These are phyloP conservation scores for Neonectria neomacrospora DNA, from an alignment of 2,329 filamentous ascomycete genomes.

Conservation along the genomic window DNA sequence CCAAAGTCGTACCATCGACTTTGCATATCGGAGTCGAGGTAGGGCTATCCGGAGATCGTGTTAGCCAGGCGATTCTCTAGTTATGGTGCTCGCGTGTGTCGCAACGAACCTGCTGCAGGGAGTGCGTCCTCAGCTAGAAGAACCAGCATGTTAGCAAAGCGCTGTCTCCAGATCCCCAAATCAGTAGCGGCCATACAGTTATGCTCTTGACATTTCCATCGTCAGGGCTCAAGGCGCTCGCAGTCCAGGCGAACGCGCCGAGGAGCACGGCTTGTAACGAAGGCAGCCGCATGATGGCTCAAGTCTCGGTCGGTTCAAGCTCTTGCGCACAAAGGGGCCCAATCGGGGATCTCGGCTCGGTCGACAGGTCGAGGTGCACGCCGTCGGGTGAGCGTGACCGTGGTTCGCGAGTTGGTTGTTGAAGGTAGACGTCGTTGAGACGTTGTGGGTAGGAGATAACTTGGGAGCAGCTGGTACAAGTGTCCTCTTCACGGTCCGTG, in stretches of 20 bases:
- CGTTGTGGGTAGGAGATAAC: constrained; percentile 41
- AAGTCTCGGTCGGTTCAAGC: constrained; percentile 25
- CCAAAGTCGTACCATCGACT: constrained; percentile 99
- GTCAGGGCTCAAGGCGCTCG: constrained; percentile 59
- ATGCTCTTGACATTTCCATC: constrained; percentile 65
- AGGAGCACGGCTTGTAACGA: constrained; percentile 60
- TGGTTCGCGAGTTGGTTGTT: constrained; percentile 30
- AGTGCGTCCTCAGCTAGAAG: constrained; percentile 84
- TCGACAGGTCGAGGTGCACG: constrained; percentile 30
- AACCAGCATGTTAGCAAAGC: constrained; percentile 38
- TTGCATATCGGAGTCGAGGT: constrained; percentile 97
- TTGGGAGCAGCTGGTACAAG: constrained; percentile 45
- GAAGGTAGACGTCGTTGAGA: constrained; percentile 34
- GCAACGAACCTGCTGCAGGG: constrained; percentile 76
- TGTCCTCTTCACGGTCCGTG: constrained; percentile 43
- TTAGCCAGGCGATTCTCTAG: constrained; percentile 35
- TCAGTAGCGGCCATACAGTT: constrained; percentile 52
- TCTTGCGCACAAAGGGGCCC: constrained; percentile 29
- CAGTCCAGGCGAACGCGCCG: constrained; percentile 62
- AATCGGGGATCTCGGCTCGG: constrained; percentile 35
- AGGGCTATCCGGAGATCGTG: constrained; percentile 71
- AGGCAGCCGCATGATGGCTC: constrained; percentile 59
- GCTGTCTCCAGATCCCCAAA: neutral
- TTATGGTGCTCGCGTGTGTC: constrained; percentile 35
- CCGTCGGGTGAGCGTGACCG: constrained; percentile 35